Evolutionary conservation across 805 yeast species (phyloP).

Genomic region (Ogataea nonfermentans): DNA sequence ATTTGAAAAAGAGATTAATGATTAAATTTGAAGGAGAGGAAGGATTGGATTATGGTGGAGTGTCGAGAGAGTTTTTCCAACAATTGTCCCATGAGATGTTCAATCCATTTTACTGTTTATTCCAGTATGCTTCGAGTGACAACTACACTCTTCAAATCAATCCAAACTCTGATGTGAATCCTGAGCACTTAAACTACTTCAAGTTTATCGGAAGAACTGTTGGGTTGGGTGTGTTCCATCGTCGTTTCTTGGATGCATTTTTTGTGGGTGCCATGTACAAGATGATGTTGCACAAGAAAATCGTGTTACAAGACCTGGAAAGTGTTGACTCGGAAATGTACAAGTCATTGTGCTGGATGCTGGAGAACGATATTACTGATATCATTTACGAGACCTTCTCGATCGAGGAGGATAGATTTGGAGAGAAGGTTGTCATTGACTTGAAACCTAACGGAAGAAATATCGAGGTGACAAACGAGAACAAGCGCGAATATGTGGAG

Average conservation of each 20-base stretch:
- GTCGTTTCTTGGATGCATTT: constrained; percentile 96
- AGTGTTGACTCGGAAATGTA: constrained; percentile 98
- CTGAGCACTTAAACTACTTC: constrained; percentile 97
- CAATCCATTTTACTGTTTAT: constrained; percentile 95
- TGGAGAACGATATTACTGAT: constrained; percentile 90
- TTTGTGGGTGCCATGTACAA: constrained; percentile 97
- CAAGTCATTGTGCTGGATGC: constrained; percentile 91
- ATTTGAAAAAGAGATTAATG: constrained; percentile 95
- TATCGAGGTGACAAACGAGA: constrained; percentile 90
- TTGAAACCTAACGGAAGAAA: constrained; percentile 85
- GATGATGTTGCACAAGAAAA: constrained; percentile 95
- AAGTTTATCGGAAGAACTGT: constrained; percentile 98
- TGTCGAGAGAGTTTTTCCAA: constrained; percentile 96
- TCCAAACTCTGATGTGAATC: constrained; percentile 95
- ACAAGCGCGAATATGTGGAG: constrained; percentile 93
- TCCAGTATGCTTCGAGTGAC: constrained; percentile 97
- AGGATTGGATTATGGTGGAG: constrained; percentile 99
- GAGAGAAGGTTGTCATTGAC: constrained; percentile 86
- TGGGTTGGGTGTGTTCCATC: constrained; percentile 96
- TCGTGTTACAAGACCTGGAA: constrained; percentile 95
- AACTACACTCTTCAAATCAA: constrained; percentile 96
- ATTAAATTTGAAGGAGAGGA: constrained; percentile 99
- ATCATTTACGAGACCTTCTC: constrained; percentile 86
- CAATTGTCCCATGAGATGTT: constrained; percentile 97
- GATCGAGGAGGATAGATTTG: constrained; percentile 86